Base-by-base conservation (phyloP, 2,329 filamentous ascomycete species). In the Rasamsonia emersonii region DNA sequence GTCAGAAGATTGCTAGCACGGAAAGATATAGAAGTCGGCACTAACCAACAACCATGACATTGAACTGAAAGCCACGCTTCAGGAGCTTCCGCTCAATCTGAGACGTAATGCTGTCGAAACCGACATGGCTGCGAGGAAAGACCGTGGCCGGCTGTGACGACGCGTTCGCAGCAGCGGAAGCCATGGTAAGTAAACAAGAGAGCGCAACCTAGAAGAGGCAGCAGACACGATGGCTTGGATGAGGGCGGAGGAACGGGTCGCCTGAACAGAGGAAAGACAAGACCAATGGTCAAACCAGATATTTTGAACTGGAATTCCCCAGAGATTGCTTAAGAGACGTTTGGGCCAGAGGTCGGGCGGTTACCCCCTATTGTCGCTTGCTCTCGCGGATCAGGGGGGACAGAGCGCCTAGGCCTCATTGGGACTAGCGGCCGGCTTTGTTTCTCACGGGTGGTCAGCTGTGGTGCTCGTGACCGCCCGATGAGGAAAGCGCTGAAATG, bases 1-100 rank as follows among this genome's bases (percentile, higher is more conserved):
- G n/a, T n/a, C n/a, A n/a, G n/a, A n/a, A n/a, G n/a, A n/a, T n/a
- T n/a, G n/a, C n/a, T n/a, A n/a, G n/a, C n/a, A n/a, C n/a, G n/a
- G n/a, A n/a, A n/a, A n/a, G n/a, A n/a, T n/a, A n/a, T n/a, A n/a
- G n/a, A n/a, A n/a, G n/a, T n/a, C n/a, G n/a, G 40, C 42, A 80
- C 89, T 63, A 74, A 96, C 91, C 91, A 63, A 96, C 91, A 64
- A 88, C 95, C 66, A 96, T 96, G 59, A 96, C 82, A 64, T 98
- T 98, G 79, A 98, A 98, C 68, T 98, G 91, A 68, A 98, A 98
- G 54, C 91, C 91, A 68, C 91, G 86, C 77, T 98, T 98, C 70
- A 98, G 67, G 61, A 96, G 82, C 82, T 98, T 98, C 71, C 85
- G 83, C 80, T 98, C 91, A 54, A 98, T 98, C 74, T 98, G 91